Base-by-base conservation (phyloP, 2,329 filamentous ascomycete genomes). In the Talaromyces sp. region DNA sequence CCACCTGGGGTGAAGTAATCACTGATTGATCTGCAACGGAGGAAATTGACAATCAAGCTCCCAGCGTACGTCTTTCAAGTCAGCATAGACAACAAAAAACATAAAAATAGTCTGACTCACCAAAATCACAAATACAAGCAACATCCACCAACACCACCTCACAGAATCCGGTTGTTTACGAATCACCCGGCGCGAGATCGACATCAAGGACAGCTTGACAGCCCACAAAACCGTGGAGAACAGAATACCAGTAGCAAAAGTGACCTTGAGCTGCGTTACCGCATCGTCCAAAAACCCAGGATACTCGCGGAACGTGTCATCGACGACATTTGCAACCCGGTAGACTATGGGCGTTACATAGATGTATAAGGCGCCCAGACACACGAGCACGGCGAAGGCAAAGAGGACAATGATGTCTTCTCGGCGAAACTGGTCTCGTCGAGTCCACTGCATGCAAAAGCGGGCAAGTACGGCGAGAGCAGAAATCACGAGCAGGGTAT, bases 161-260 rank as follows among this genome's bases (percentile, higher is more conserved):
- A 75, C 72, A 3, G 66, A 35, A 11, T 51, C 61, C 3, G 63
- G 65, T 11, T 75, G 65, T 5, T 73, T 72, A 12, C 61, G 61
- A 57, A 77, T 61, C 24, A 78, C 61, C 21, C 71, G 70, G 50
- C 71, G 72, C 61, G 77, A 78, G 53, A 78, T 68, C 9, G 70
- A 66, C 54, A 79, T 65, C 48, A 79, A 65, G 3, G 72, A 74
- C 14, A 76, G 70, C 60, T 79, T 78, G 51, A 77, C 71, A 27
- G 72, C 66, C 74, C 74, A 78, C 10, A 78, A 66, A 21, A 70
- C 70, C 14, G 70, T 63, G 69, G 75, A 77, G 56, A 76, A 71
- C 19, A 74, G 65, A 41, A 76, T 68, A 7, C 70, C 71, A n/a
- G 70, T 72, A 10, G 71, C 69, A 61, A 76, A 77, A 61, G 76